Base-by-base conservation (phyloP, 2,329 filamentous ascomycete genomes). In the Penicillium fuscoglaucum region DNA sequence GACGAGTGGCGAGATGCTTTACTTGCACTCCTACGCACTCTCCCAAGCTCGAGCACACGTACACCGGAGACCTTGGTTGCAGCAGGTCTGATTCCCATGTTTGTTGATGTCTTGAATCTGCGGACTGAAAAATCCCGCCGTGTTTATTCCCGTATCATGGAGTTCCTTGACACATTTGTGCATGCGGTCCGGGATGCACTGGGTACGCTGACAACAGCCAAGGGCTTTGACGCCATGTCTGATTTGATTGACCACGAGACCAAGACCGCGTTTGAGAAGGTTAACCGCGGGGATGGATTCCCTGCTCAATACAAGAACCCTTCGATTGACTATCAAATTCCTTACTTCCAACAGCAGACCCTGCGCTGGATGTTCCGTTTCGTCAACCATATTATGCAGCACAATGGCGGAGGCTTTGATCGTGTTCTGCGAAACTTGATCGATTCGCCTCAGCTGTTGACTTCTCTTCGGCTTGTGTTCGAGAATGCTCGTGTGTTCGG, bases 361-460 rank as follows among this genome's bases (percentile, higher is more conserved):
- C 82, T 99, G 31, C 93, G 96, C 70, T 96, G 91, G 86, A 81
- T 97, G 45, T 89, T 99, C 74, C 97, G 96, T 74, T 96, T 98
- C 71, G 89, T 96, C 62, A 93, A 96, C 67, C 93, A 98, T 72
- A 89, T 98, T 78, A 96, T 98, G 88, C 80, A 89, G 77, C 75
- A 96, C 83, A 83, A 88, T 79, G 73, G 90, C 55, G 90, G 90
- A 58, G 95, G 93, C 58, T 93, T 93, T 56, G 95, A 98, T 72
- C 89, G 95, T 37, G 80, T 97, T 6, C 81, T 99, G 66, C 87
- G 96, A 55, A 99, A 98, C 70, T 79, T 99, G 59, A 96, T 97
- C 48, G 96, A 99, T 74, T 96, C 95, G 45, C 90, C 93, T 26
- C 89, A 90, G 60, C 82, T 99, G 46, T 82, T 99, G 46, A 84